Evolutionary conservation across 2,329 filamentous ascomycete species (phyloP), one percentile per base, ranked within the genome.

Genomic region (Nectriaceae sp.): DNA sequence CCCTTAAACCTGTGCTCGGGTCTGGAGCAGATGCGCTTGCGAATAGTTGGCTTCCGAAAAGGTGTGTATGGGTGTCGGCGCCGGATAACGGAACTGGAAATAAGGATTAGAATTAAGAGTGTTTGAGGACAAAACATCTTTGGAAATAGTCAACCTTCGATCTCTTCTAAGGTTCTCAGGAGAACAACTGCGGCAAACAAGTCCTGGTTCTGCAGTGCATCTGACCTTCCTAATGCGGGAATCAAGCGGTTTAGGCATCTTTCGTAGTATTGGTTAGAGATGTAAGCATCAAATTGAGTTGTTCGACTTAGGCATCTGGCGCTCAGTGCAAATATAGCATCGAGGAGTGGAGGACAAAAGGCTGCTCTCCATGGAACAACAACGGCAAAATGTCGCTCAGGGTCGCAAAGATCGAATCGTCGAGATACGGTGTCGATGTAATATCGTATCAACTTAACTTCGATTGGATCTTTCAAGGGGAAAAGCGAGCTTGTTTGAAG

Each of bases 151-250:
- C 8, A 11, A 44, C 48, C 48, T 47, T 50, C 48, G 19, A 47
- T 46, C 18, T 50, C 48, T n/a, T 50, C 48, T 4, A 50, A 21
- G 2, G 44, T 50, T 16, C 48, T 50, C 36, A 50, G 29, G n/a
- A 46, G 20, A 4, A 50, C 41, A 21, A 47, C 41, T 4, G 48
- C 48, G 13, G 48, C 48, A 26, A 50, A 50, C 11, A 50, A 21
- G 29, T 50, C 44, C 13, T 47, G 31, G 8, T 50, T 44, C 15
- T 40, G 5, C 24, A 44, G 31, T 3, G 40, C 44, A 6, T 44
- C 35, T 19, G 42, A 22, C 11, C 44, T 35, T 4, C 26, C 33
- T 8, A 47, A 22, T 35, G 45, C 44, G 1, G 40, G 44, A 5
- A 50, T 40, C 40, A 50, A 15, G 13, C 44, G 47, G 18, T 37